Evolutionary conservation across 257 asterid genomes (phyloP), one percentile per base, ranked within the genome.

Genomic region (Leonotis leonurus): DNA sequence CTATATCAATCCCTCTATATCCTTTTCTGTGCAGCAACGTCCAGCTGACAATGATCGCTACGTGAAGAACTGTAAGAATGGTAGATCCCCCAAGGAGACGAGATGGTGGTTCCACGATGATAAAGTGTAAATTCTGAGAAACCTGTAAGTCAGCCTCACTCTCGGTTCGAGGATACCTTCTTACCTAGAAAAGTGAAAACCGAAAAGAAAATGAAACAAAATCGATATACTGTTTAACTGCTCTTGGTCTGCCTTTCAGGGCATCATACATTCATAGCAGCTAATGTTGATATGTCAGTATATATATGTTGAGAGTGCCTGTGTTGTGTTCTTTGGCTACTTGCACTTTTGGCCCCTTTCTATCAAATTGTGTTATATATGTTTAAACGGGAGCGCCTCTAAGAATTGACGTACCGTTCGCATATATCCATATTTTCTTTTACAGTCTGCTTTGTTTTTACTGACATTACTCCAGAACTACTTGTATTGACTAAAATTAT

Each of bases 81-180:
- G 96, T 3, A 76, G 95, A 75, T 92, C 97, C 56, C 99, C 99
- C 12, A 92, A 92, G 88, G 96, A 92, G 90, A 92, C 99, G 22
- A 80, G 97, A 72, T 92, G 99, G 97, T 89, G 97, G 99, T 92
- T 92, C 88, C 96, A 92, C n/a, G 97, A 92, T n/a, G 99, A 89
- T 68, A 92, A 92, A 77, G 98, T 88, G 75, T 91, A 75, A 78
- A 65, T 62, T 73, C 35, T 13, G 12, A 3, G 33, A 67, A 67
- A 18, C 39, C 65, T 75, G 76, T 67, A 68, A 72, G 70, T 30
- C 69, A 56, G 44, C 67, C 62, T 61, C 67, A 8, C 48, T 56
- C 48, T 27, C 26, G 65, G 65, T 54, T 24, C 50, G 44, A 25
- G 56, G 73, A 20, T 62, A 50, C 50, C 62, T 60, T 60, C 55